These are phyloP conservation scores for Heracleum sosnowskyi DNA, from an alignment of 129 eudicot species.

Conservation along the genomic window DNA sequence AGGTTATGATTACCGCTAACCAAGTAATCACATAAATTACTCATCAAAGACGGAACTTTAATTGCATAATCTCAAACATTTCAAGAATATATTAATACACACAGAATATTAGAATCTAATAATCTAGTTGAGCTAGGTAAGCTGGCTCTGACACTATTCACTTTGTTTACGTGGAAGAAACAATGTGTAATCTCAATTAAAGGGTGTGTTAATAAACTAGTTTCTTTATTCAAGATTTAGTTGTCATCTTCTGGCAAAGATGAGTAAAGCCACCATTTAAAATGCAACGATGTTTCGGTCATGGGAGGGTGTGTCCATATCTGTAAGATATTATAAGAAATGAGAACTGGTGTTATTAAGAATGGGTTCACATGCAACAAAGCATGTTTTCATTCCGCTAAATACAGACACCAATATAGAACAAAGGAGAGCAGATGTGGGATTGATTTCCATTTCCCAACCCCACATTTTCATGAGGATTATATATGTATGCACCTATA, in stretches of 20 bases:
- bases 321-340: slow-evolving; percentile 13
- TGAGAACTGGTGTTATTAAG: slow-evolving; percentile 23
- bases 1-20: slow-evolving; percentile 22
- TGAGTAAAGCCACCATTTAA: not conserved
- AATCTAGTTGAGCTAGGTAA: not conserved
- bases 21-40: not conserved
- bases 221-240: not conserved
- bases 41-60: not conserved
- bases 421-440: slow-evolving; percentile 6
- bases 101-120: not conserved
- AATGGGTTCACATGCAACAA: slow-evolving; percentile 42
- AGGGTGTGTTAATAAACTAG: not conserved
- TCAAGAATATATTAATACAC: not conserved
- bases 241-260: slow-evolving; percentile 7
- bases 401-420: slow-evolving; percentile 13
- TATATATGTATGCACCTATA: not conserved
- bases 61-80: not conserved
- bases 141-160: not conserved
- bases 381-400: slow-evolving; percentile 54
- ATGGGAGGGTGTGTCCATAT: slow-evolving; percentile 13
- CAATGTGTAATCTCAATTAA: not conserved
- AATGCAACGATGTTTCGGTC: slow-evolving; percentile 2
- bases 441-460: not conserved
- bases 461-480: slow-evolving; percentile 26
- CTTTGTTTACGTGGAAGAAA: slow-evolving; percentile 1